Evolutionary conservation across 495 filamentous ascomycete genomes (phyloP).

Genomic region (Trichocladium uniseriatum): DNA sequence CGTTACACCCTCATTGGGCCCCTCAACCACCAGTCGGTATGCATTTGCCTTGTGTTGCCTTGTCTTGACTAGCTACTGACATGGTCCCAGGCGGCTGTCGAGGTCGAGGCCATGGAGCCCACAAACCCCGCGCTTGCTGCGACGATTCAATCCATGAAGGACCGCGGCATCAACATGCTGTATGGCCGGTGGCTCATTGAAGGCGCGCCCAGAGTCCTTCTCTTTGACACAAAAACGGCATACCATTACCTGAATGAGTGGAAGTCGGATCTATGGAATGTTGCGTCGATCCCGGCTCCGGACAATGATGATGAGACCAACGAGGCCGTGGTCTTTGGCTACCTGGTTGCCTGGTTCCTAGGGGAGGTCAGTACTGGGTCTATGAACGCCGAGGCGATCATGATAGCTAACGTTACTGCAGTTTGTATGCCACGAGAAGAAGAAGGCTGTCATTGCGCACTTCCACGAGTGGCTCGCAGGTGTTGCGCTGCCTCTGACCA

Average conservation of each 20-base stretch:
- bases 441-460: slow-evolving; percentile 85
- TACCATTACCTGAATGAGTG: slow-evolving; percentile 90
- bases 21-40: slow-evolving; percentile 77
- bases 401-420: slow-evolving; percentile 29
- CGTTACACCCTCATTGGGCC: slow-evolving; percentile 93
- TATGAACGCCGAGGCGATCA: background rate
- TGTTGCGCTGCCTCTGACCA: slow-evolving; percentile 86
- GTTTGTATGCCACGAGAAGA: slow-evolving; percentile 89
- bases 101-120: slow-evolving; percentile 87
- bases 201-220: slow-evolving; percentile 82
- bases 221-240: slow-evolving; percentile 91
- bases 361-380: slow-evolving; percentile 63
- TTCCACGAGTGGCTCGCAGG: slow-evolving; percentile 99
- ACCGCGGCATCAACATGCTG: slow-evolving; percentile 79
- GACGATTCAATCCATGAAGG: slow-evolving; percentile 82
- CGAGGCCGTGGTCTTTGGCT: slow-evolving; percentile 95
- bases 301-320: slow-evolving; percentile 91
- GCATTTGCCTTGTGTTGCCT: slow-evolving; percentile 15
- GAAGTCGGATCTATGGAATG: slow-evolving; percentile 93
- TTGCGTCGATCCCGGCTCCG: slow-evolving; percentile 83
- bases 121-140: slow-evolving; percentile 67
- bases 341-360: slow-evolving; percentile 94
- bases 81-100: slow-evolving; percentile 64
- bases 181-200: slow-evolving; percentile 98
- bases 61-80: background rate